Evolutionary conservation across 2,329 filamentous ascomycete genomes (phyloP).

Genomic region (Phyllachora maydis): DNA sequence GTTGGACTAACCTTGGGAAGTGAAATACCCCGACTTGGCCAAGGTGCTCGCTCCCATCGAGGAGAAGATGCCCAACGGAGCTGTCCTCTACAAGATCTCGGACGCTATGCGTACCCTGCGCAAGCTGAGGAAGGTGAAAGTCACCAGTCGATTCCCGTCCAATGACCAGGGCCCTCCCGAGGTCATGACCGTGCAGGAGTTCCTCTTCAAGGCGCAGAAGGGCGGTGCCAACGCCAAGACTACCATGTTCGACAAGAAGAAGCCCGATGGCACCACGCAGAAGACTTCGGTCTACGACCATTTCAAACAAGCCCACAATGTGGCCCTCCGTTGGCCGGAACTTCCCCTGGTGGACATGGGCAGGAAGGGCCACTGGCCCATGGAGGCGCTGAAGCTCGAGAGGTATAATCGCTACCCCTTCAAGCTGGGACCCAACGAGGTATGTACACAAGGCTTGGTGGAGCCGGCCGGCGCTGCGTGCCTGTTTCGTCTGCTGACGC

Average conservation of each 20-base stretch:
- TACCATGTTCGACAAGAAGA: slow-evolving; percentile 32
- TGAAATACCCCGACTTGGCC: slow-evolving; percentile 12
- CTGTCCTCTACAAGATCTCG: slow-evolving; percentile 13
- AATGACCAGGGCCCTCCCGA: slow-evolving; percentile 21
- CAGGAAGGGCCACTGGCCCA: slow-evolving; percentile 32
- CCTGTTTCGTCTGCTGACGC: slow-evolving; percentile 5
- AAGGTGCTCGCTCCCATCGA: slow-evolving; percentile 15
- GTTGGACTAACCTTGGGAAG: no score
- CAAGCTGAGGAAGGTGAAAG: slow-evolving; percentile 31
- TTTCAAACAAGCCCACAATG: slow-evolving; percentile 31
- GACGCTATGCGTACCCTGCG: slow-evolving; percentile 33
- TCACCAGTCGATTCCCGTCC: slow-evolving; percentile 32
- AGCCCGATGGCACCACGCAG: slow-evolving; percentile 13
- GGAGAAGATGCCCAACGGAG: slow-evolving; percentile 3
- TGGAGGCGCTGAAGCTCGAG: slow-evolving; percentile 34
- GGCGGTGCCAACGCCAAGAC: slow-evolving; percentile 27
- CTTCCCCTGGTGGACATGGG: slow-evolving; percentile 38
- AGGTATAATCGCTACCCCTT: slow-evolving; percentile 38
- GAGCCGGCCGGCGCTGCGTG: no score
- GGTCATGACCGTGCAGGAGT: slow-evolving; percentile 27
- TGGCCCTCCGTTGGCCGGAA: slow-evolving; percentile 20
- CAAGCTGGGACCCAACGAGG: slow-evolving; percentile 34
- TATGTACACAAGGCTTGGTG: no score
- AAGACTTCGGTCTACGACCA: slow-evolving; percentile 29
- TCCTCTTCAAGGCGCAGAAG: slow-evolving; percentile 23